These are phyloP conservation scores for Penicillium paradoxum DNA, from an alignment of 495 filamentous ascomycete species.

Conservation along the genomic window DNA sequence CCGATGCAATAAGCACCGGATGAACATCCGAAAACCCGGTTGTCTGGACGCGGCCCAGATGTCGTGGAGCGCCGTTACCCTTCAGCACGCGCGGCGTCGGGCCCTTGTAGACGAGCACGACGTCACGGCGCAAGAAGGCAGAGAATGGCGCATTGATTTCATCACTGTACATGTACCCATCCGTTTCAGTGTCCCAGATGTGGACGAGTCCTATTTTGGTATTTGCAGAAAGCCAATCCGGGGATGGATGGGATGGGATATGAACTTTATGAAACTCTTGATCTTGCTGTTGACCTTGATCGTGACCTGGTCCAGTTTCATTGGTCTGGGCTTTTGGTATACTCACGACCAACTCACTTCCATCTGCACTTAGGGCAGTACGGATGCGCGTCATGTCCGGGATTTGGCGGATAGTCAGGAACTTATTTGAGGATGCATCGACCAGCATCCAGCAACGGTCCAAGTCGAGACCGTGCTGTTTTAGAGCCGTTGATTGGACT, in stretches of 20 bases:
- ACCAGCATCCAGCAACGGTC: conserved; percentile 60
- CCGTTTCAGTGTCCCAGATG: conserved; percentile 41
- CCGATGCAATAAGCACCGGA: conserved; percentile 49
- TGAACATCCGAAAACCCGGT: conserved; percentile 41
- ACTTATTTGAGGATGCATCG: conserved; percentile 32
- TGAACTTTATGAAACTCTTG: conserved; percentile 13
- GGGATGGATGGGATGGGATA: conserved; percentile 30
- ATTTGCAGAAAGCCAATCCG: conserved; percentile 29
- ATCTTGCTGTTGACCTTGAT: neutral
- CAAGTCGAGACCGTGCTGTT: conserved; percentile 69
- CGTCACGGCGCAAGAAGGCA: conserved; percentile 27
- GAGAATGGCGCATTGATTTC: conserved; percentile 34
- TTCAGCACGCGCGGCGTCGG: conserved; percentile 37
- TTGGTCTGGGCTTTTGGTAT: conserved; percentile 13
- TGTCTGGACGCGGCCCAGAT: conserved; percentile 35
- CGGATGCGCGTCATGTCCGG: conserved; percentile 40
- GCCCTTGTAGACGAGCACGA: conserved; percentile 40
- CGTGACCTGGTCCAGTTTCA: neutral
- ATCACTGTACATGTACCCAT: conserved; percentile 35
- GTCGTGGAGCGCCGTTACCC: conserved; percentile 33
- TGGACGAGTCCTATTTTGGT: conserved; percentile 28
- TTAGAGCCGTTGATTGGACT: conserved; percentile 56
- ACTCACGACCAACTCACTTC: conserved; percentile 20
- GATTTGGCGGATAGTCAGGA: conserved; percentile 43
- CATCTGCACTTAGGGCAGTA: conserved; percentile 29